Base-by-base conservation (phyloP, 169 alveolate genomes). In the Plasmodium knowlesi region DNA sequence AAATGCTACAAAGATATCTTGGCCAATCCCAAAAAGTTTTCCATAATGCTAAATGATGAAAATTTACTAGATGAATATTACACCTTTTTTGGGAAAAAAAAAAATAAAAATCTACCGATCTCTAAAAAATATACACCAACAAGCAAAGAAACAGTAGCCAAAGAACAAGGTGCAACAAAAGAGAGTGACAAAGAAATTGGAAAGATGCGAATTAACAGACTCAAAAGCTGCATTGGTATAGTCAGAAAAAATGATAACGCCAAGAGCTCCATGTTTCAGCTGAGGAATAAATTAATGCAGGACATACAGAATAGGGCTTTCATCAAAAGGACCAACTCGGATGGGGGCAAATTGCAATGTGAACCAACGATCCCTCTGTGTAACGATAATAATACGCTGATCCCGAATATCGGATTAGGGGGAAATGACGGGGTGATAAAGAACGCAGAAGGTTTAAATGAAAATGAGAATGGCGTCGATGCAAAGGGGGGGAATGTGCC, bases 1-100 rank as follows among this genome's bases (percentile, higher is more conserved):
- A 91, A 91, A 82, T 91, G 95, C 32, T 91, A 91, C 34, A 91
- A 82, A 78, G 95, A 91, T 16, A 91, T 91, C 74, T 70, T 82
- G 74, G 74, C 86, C 9, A 91, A 91, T 50, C 79, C 95, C 0
- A 91, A 91, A 71, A 91, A 91, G 57, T 91, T 70, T 82, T 81
- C 92, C 25, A 91, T 91, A 12, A 67, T 91, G 83, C 83, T 91
- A 72, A 91, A 91, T 91, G 95, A 91, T 34, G 82, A 67, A 82
- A 91, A 43, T 32, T 22, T 91, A 53, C 54, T 82, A 91, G 84
- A 91, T 91, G 92, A 76, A 57, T 91, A 91, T 91, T 82, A 91
- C 84, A 91, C 73, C 25, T 46, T 91, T 43, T 91, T 91, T 82
- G 57, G 46, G 53, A 91, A 91, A 86, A 53, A 25, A 32, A 86